phyloP scores from a whole-genome alignment of 2,329 filamentous ascomycete species.

The Hymenoscyphus fraxineus region DNA sequence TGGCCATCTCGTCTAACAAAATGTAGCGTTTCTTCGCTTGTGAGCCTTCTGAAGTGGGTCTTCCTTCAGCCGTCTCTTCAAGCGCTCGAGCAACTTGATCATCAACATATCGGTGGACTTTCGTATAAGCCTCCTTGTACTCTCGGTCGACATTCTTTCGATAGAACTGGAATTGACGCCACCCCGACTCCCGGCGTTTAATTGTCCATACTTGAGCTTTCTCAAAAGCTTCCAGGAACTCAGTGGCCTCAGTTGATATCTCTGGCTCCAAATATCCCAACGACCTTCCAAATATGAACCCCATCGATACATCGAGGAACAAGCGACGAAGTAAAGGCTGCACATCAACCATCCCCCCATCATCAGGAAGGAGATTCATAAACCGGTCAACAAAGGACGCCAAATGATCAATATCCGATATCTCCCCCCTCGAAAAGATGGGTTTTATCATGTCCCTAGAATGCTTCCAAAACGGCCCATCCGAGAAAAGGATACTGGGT shows the following conservation, averaged over 20 bases:
- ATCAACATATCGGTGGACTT: slow-evolving; percentile 44
- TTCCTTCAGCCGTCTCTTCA: slow-evolving; percentile 15
- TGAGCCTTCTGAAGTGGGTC: slow-evolving; percentile 32
- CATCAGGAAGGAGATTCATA: background rate
- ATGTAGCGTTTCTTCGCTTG: slow-evolving; percentile 41
- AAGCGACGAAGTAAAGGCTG: background rate
- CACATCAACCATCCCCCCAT: slow-evolving; percentile 1
- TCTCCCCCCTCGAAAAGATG: background rate
- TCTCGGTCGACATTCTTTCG: background rate
- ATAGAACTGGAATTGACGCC: background rate
- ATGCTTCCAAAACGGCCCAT: slow-evolving; percentile 1
- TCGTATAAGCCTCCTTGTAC: slow-evolving; percentile 23
- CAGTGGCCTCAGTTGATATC: background rate
- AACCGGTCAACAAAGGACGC: background rate
- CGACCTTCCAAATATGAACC: slow-evolving; percentile 8
- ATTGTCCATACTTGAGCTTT: background rate
- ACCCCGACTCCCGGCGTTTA: background rate
- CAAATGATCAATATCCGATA: slow-evolving; percentile 8
- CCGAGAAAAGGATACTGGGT: slow-evolving; percentile 2
- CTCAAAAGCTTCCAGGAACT: slow-evolving; percentile 7
- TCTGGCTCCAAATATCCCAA: slow-evolving; percentile 1
- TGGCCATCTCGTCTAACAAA: slow-evolving; percentile 54
- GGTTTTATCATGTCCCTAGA: background rate
- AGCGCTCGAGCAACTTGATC: slow-evolving; percentile 41
- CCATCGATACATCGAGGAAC: slow-evolving; percentile 7